phyloP scores from a whole-genome alignment of 208 protist genomes.

The Wallacemonas rigidus region DNA sequence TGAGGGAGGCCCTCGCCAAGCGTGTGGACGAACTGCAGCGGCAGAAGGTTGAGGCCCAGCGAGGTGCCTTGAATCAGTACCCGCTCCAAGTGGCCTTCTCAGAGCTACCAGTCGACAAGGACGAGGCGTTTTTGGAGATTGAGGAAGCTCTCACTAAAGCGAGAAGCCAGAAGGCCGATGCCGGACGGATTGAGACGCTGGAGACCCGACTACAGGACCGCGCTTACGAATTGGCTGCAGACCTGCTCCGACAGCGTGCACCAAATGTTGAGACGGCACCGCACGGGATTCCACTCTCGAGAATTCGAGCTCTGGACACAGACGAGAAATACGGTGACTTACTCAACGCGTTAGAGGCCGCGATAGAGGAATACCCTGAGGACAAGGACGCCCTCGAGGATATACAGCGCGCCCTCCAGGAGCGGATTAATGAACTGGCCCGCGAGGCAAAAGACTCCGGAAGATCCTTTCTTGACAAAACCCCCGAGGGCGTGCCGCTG shows the following conservation, averaged over 20 bases:
- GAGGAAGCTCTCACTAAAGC: slow-evolving; percentile 26
- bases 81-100: slow-evolving; percentile 44
- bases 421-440: slow-evolving; percentile 23
- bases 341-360: slow-evolving; percentile 20
- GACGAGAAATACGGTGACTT: slow-evolving; percentile 37
- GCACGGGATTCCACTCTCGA: slow-evolving; percentile 26
- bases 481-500: slow-evolving; percentile 47
- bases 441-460: slow-evolving; percentile 17
- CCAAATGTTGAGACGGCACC: slow-evolving; percentile 34
- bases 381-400: slow-evolving; percentile 21
- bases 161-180: background rate
- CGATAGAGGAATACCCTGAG: slow-evolving; percentile 8
- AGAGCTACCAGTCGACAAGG: slow-evolving; percentile 40
- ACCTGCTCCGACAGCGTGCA: slow-evolving; percentile 31
- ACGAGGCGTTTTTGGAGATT: slow-evolving; percentile 33
- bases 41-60: slow-evolving; percentile 41
- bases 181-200: slow-evolving; percentile 9
- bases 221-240: slow-evolving; percentile 49
- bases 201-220: slow-evolving; percentile 41
- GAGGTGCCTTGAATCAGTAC: slow-evolving; percentile 37
- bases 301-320: slow-evolving; percentile 24
- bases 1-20: slow-evolving; percentile 36
- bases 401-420: slow-evolving; percentile 18
- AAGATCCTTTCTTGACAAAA: slow-evolving; percentile 31
- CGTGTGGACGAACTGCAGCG: slow-evolving; percentile 39